Conservation (phyloP, 352 stramenopile genomes). For the Globisporangium splendens region DNA sequence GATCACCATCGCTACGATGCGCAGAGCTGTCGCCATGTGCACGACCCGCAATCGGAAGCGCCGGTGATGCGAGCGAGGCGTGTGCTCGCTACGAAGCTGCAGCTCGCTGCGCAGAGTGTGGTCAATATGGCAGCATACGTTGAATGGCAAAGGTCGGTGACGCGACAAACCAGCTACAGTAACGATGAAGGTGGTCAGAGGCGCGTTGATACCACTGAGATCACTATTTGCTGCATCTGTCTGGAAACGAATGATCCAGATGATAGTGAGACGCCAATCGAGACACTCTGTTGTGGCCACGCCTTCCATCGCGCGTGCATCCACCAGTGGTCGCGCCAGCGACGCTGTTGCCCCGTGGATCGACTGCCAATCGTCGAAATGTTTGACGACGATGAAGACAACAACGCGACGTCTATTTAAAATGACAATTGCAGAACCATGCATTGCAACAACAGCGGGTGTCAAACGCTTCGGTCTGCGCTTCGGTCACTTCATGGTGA, state of each 20-base stretch:
- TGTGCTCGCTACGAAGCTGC: conserved; percentile 6
- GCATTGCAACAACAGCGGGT: too few relatives aligned
- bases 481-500: conserved; percentile 23
- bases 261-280: background rate
- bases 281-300: conserved; percentile 28
- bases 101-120: conserved; percentile 10
- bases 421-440: background rate
- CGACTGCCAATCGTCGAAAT: conserved; percentile 6
- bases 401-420: background rate
- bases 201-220: background rate
- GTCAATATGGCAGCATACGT: conserved; percentile 15
- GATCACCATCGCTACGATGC: too few relatives aligned
- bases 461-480: too few relatives aligned
- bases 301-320: conserved; percentile 30
- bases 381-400: conserved; percentile 1
- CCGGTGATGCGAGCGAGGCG: conserved; percentile 1
- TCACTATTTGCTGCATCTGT: conserved; percentile 26
- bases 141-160: background rate
- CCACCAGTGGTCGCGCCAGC: conserved; percentile 18
- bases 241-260: conserved; percentile 14
- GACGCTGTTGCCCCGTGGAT: conserved; percentile 31
- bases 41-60: background rate
- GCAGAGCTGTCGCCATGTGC: background rate
- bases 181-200: background rate
- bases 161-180: background rate